These are phyloP conservation scores for Caryopteris hybrid DNA, from an alignment of 305 asterid genomes.

Conservation along the genomic window DNA sequence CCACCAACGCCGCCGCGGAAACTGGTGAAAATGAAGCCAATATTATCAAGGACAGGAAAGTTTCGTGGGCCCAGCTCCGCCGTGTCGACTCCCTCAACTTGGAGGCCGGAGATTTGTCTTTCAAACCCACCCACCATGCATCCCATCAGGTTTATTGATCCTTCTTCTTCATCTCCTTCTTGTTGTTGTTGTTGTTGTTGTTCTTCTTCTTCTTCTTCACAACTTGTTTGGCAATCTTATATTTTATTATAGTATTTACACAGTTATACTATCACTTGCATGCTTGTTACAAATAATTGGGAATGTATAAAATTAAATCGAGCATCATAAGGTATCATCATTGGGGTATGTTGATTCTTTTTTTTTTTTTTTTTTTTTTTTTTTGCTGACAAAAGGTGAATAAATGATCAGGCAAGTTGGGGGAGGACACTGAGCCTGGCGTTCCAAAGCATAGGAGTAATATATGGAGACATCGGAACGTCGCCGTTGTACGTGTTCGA, in stretches of 20 bases:
- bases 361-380: no score
- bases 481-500: constrained; percentile 67
- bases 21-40: neutral
- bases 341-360: no score
- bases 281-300: neutral
- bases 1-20: neutral
- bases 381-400: no score
- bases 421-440: constrained; percentile 47
- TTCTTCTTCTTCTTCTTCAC: no score
- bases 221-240: no score
- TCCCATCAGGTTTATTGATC: constrained; percentile 29
- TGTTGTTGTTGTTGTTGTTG: no score
- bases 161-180: neutral
- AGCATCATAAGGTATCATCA: no score
- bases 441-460: constrained; percentile 68
- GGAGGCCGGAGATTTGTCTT: constrained; percentile 67
- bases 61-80: constrained; percentile 57
- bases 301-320: neutral
- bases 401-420: constrained; percentile 32
- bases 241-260: no score
- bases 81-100: constrained; percentile 69
- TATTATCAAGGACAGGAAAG: constrained; percentile 34
- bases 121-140: constrained; percentile 23
- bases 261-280: neutral
- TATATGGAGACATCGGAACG: constrained; percentile 83